Evolutionary conservation across 2,329 filamentous ascomycete genomes (phyloP), one percentile per base, ranked within the genome.

Genomic region (Botrytis cinerea): DNA sequence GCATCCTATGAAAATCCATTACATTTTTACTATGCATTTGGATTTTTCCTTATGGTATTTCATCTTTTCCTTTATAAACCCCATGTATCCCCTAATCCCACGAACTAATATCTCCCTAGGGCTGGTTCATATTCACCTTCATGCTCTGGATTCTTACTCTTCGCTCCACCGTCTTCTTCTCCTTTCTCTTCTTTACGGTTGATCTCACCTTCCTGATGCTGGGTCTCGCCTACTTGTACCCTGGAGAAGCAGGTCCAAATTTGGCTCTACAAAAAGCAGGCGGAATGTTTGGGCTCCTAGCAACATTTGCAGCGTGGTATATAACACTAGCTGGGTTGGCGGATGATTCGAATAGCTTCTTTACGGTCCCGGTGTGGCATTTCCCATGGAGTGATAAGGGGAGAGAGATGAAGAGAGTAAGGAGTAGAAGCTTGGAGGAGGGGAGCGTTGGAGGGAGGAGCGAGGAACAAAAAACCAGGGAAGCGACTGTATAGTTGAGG

Each of bases 31-130:
- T 54, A 54, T 18, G 51, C 51, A 16, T 54, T 54, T 54, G 51
- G n/a, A 54, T 54, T 28, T 18, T 54, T 54, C 51, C 51, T 54
- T 1, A 54, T 54, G n/a, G n/a, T 54, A 54, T 28, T 28, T 3
- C 4, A 12, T 7, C 4, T 7, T 2, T n/a, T 51, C 48, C 25
- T n/a, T 5, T 1, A 2, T 6, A 25, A 2, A 5, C 46, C 46
- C 5, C 25, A 0, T 54, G 6, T 1, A 54, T 2, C 4, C 10
- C 25, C 12, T 7, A 2, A n/a, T 10, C 6, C 25, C 4, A n/a
- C 12, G 12, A 54, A 54, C 51, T 54, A 54, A 54, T 1, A 4
- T 18, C 5, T 18, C 25, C 25, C 25, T 25, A 54, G 51, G 51
- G 51, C n/a, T 54, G 51, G 51, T 54, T 54, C 5, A 54, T 54